Conservation (phyloP, 2,329 filamentous ascomycete genomes). For the Neurospora crassa region DNA sequence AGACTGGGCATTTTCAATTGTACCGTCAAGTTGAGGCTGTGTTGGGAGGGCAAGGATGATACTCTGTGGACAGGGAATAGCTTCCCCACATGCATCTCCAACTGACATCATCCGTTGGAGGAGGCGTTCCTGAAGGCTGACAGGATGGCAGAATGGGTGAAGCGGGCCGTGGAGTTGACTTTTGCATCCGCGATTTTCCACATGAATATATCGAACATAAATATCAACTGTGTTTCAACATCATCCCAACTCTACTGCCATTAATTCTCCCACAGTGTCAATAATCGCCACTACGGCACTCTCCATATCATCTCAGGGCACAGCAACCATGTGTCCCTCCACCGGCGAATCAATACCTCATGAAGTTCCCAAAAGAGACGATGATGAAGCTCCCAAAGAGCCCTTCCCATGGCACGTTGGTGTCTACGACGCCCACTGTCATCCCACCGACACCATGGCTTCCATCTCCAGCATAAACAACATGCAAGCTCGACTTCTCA, state of each 20-base stretch:
- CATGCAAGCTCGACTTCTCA: conserved; percentile 59
- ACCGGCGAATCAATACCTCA: conserved; percentile 1
- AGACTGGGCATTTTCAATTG: background rate
- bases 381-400: conserved; percentile 5
- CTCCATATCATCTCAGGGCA: background rate
- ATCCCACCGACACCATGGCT: conserved; percentile 69
- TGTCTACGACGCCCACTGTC: conserved; percentile 72
- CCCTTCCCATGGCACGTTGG: conserved; percentile 61
- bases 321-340: conserved; percentile 9
- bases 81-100: conserved; percentile 7
- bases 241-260: background rate
- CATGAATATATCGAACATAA: background rate
- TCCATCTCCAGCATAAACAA: conserved; percentile 45
- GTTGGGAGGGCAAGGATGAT: background rate
- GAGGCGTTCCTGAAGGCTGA: background rate
- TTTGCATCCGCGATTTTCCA: background rate
- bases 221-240: background rate
- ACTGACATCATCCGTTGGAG: background rate
- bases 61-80: background rate
- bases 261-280: background rate
- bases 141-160: background rate
- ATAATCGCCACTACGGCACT: background rate
- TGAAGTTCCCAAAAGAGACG: background rate
- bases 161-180: background rate
- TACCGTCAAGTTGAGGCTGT: background rate